Conservation (phyloP, 306 rosid species). For the Benincasa hispida region DNA sequence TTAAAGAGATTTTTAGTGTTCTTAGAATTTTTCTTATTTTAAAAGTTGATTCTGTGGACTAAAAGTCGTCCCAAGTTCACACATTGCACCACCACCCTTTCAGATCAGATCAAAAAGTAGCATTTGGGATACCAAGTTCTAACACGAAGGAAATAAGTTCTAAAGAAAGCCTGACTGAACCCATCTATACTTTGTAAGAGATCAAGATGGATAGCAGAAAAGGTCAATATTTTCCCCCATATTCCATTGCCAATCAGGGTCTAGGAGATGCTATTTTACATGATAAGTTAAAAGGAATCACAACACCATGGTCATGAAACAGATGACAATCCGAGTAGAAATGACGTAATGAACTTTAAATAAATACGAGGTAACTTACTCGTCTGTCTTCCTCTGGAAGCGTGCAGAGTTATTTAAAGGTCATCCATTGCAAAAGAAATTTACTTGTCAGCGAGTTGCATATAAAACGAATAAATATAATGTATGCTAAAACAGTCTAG, state of each 20-base stretch:
- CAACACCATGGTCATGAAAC: neutral
- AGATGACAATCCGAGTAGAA: neutral
- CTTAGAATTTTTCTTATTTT: neutral
- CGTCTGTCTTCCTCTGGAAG: conserved; percentile 86
- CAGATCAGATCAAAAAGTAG: neutral
- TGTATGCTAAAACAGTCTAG: neutral
- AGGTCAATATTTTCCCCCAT: neutral
- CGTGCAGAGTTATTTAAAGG: conserved; percentile 17
- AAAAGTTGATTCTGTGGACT: neutral
- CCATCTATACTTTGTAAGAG: neutral
- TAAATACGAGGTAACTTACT: conserved; percentile 48
- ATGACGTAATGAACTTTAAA: neutral
- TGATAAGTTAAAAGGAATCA: neutral
- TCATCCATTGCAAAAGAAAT: conserved; percentile 23
- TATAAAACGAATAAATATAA: neutral
- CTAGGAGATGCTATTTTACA: neutral
- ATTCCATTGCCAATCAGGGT: neutral
- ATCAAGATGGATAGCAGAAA: neutral
- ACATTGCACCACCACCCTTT: neutral
- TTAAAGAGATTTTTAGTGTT: neutral
- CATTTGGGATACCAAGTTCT: neutral
- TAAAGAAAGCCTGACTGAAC: neutral
- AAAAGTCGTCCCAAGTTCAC: neutral
- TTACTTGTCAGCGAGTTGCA: conserved; percentile 26
- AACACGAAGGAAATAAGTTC: neutral